Evolutionary conservation across 108 stramenopile genomes (phyloP), one percentile per base, ranked within the genome.

Genomic region (Cyclotella baltica): DNA sequence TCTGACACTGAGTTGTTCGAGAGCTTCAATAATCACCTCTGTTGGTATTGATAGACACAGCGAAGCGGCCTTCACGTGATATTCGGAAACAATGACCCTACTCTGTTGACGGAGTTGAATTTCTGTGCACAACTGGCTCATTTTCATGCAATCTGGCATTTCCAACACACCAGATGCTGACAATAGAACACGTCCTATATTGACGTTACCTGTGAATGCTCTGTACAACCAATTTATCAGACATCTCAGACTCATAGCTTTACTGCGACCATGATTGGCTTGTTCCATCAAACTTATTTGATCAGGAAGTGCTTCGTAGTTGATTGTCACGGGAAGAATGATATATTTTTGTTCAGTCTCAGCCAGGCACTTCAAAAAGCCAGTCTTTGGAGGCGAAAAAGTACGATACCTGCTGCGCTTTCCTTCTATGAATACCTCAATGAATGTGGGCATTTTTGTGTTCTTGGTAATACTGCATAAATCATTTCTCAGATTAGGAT

Each of bases 351-450:
- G 69, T 56, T 72, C 85, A 25, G 73, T 85, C 47, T 74, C 62
- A 25, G 80, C 56, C 15, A 92, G 73, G 70, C 90, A 86, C 29
- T 84, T 83, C 34, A 96, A 76, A 37, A 93, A 78, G n/a, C 96
- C 96, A 1, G 96, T 96, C 80, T 91, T 94, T 2, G 93, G 88
- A 38, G 72, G 56, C 11, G 88, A 56, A 79, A 93, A 96, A 9
- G 91, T 84, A 13, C 96, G 82, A 68, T 89, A 90, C 51, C 96
- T 84, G 53, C 93, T 94, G 48, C 96, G 78, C 40, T 68, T 93
- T 16, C 96, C 96, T 68, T 96, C 96, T 29, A 96, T 83, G 64
- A 93, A 96, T 1, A 94, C 88, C 64, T 96, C 96, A 19, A 96
- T 73, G 62, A 77, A 84, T 33, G 77, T 38, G 31, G 70, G 63